Evolutionary conservation across 768 basidiomycete species (phyloP), one percentile per base, ranked within the genome.

Genomic region (Lentinula guzmanii): DNA sequence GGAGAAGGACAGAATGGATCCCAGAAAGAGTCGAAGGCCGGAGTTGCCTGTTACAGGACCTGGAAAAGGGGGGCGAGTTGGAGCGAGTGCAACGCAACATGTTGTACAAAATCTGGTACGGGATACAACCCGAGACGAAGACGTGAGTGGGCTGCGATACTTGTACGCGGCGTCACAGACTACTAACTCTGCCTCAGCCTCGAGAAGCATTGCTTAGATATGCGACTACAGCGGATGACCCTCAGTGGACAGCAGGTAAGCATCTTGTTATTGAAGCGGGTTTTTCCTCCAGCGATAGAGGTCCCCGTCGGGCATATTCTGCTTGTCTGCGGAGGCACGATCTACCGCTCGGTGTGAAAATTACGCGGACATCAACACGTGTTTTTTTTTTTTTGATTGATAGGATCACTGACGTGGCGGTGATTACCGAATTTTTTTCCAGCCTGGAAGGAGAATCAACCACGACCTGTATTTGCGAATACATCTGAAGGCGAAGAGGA

Each of bases 181-280:
- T 13, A 35, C 15, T 42, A 41, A 67, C 65, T 64, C 64, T 67
- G 52, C 69, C 67, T 24, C 75, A 98, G 96, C 97, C 97, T 46
- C 89, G 97, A 64, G 95, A 97, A 76, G 97, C 97, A 3, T 77
- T 99, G 60, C 90, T 98, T 80, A 93, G 87, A 75, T 98, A 95
- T 67, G 97, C 97, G 37, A 76, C 88, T 16, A 71, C 75, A 61
- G 87, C 87, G 64, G 89, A 91, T 63, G 89, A 96, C 71, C 93
- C 90, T 57, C 82, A 86, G 68, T 94, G 90, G 89, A 92, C 93
- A 51, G 75, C 73, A 77, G 94, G 93, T 94, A 71, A 77, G 90
- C 79, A 43, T 28, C 39, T 55, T 4, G 0, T 11, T 4, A 10
- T 34, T 37, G 13, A 13, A 39, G 34, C n/a, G 37, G 9, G n/a